These are phyloP conservation scores for Antrodiella citrinella DNA, from an alignment of 768 basidiomycete species.

Conservation along the genomic window DNA sequence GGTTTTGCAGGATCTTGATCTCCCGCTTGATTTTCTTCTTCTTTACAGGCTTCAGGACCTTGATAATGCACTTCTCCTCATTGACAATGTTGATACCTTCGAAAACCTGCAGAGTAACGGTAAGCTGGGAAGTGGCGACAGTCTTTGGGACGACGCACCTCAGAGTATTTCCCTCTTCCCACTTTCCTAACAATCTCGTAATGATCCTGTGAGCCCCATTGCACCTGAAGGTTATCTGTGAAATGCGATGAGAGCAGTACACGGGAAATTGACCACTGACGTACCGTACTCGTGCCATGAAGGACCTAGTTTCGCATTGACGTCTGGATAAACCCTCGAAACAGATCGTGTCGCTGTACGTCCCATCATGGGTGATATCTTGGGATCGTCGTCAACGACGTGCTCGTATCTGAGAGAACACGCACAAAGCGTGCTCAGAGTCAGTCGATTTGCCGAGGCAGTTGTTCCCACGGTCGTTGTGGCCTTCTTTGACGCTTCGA, in stretches of 20 bases:
- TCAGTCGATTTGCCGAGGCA: not conserved
- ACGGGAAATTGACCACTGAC: constrained; percentile 13
- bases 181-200: constrained; percentile 98
- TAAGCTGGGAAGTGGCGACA: not conserved
- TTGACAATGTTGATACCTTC: constrained; percentile 88
- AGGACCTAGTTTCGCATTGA: constrained; percentile 79
- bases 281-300: constrained; percentile 95
- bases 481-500: constrained; percentile 9
- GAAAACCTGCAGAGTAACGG: constrained; percentile 53
- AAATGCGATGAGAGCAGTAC: constrained; percentile 7
- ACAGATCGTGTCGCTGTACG: constrained; percentile 70
- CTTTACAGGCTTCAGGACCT: constrained; percentile 97
- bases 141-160: constrained; percentile 38
- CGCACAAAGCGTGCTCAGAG: not conserved
- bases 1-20: constrained; percentile 95
- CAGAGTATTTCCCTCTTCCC: constrained; percentile 91
- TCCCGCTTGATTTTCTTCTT: constrained; percentile 99
- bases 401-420: not conserved
- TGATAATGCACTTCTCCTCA: constrained; percentile 95
- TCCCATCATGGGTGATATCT: constrained; percentile 40
- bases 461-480: not conserved
- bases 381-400: not conserved
- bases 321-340: constrained; percentile 81
- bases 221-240: constrained; percentile 90
- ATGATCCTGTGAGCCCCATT: constrained; percentile 96